Conservation (phyloP, 2,329 filamentous ascomycete genomes). For the Aspergillus awamori region DNA sequence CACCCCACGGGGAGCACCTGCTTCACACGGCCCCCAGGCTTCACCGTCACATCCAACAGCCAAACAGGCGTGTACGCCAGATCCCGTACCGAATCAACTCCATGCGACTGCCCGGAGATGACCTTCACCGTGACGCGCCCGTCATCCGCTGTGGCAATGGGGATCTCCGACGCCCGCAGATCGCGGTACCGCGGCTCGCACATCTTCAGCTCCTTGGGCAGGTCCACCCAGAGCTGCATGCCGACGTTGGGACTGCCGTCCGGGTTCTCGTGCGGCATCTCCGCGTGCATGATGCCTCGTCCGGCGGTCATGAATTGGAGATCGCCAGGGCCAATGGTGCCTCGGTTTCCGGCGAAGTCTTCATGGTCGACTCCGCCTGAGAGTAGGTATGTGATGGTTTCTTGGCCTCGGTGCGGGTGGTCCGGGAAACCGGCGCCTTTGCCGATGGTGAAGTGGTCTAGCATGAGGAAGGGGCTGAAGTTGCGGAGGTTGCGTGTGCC, state of each 20-base stretch:
- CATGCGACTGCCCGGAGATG: constrained; percentile 82
- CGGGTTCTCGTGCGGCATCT: constrained; percentile 82
- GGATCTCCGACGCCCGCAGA: constrained; percentile 77
- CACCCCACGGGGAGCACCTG: constrained; percentile 78
- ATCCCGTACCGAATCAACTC: constrained; percentile 83
- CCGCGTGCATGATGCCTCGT: constrained; percentile 86
- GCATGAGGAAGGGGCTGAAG: constrained; percentile 92
- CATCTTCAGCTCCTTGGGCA: constrained; percentile 77
- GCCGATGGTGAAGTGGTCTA: constrained; percentile 84
- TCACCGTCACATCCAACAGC: constrained; percentile 81
- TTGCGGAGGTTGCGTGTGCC: constrained; percentile 81
- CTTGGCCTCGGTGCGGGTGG: constrained; percentile 80
- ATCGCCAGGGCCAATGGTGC: constrained; percentile 83
- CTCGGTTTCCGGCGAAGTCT: constrained; percentile 83
- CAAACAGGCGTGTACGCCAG: constrained; percentile 97
- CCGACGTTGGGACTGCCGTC: constrained; percentile 80
- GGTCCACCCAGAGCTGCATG: constrained; percentile 93
- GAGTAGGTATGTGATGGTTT: constrained; percentile 90
- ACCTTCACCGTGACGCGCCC: constrained; percentile 81
- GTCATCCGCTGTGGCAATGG: constrained; percentile 69
- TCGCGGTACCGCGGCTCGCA: constrained; percentile 94
- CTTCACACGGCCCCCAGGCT: constrained; percentile 74
- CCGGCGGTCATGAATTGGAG: constrained; percentile 98
- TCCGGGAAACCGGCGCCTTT: constrained; percentile 88
- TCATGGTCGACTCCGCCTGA: constrained; percentile 85